phyloP scores from a whole-genome alignment of 768 basidiomycete species.

The Daedalea quercina region DNA sequence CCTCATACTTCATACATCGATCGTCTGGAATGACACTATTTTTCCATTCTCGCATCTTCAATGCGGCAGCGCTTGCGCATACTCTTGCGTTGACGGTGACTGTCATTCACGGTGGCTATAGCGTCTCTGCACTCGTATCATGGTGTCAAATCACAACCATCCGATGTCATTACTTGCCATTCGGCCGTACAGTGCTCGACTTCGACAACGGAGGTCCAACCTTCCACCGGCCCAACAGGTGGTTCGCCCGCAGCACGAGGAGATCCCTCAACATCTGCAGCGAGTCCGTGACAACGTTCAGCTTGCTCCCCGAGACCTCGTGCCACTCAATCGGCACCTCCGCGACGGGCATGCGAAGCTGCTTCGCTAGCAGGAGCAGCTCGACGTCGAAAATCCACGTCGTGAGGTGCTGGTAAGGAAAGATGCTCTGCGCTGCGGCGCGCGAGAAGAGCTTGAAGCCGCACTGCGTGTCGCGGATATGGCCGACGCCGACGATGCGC shows the following conservation, averaged over 20 bases:
- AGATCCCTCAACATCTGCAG: conserved; percentile 88
- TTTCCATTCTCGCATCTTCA: no score
- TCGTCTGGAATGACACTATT: no score
- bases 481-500: conserved; percentile 81
- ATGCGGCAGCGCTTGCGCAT: no score
- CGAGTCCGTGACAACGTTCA: conserved; percentile 78
- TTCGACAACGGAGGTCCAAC: not conserved
- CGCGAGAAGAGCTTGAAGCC: conserved; percentile 96
- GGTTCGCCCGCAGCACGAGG: conserved; percentile 77
- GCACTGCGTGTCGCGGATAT: conserved; percentile 93
- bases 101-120: no score
- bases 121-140: no score
- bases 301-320: conserved; percentile 89
- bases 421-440: conserved; percentile 70
- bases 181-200: not conserved
- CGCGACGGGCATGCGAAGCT: conserved; percentile 66
- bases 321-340: conserved; percentile 93
- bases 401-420: conserved; percentile 79
- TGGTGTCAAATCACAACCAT: no score
- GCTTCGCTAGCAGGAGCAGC: conserved; percentile 77
- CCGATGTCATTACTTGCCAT: not conserved
- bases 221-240: conserved; percentile 70
- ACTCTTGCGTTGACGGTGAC: no score
- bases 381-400: conserved; percentile 99
- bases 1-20: no score